Evolutionary conservation across 1,284 basidiomycete species (phyloP).

Genomic region (Exobasidium cylindrosporum): DNA sequence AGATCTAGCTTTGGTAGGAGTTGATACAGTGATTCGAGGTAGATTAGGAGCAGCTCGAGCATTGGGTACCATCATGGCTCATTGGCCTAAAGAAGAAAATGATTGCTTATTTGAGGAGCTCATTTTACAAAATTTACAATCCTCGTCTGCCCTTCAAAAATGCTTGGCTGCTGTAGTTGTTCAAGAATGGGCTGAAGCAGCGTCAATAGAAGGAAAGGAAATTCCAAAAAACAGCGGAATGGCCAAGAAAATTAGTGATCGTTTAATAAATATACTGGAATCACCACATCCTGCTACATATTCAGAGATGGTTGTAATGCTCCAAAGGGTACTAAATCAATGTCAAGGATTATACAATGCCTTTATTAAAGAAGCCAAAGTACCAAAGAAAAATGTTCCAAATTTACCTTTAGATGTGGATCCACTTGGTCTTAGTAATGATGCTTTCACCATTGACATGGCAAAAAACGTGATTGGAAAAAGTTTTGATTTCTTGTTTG

Average conservation of each 20-base stretch:
- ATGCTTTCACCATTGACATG: constrained; percentile 74
- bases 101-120: constrained; percentile 60
- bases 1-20: constrained; percentile 77
- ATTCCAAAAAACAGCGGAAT: constrained; percentile 15
- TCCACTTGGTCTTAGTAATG: constrained; percentile 63
- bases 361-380: constrained; percentile 80
- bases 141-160: constrained; percentile 85
- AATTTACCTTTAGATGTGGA: constrained; percentile 75
- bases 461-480: constrained; percentile 71
- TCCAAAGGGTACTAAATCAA: constrained; percentile 76
- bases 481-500: constrained; percentile 68
- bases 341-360: constrained; percentile 75
- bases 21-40: constrained; percentile 77
- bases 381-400: constrained; percentile 76
- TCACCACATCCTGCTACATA: constrained; percentile 72
- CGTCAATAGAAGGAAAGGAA: background rate
- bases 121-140: constrained; percentile 74
- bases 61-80: constrained; percentile 69
- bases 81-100: constrained; percentile 62
- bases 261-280: constrained; percentile 72
- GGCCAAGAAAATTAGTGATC: constrained; percentile 59
- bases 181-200: constrained; percentile 78
- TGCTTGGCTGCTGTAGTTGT: constrained; percentile 78
- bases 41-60: constrained; percentile 78
- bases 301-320: constrained; percentile 82